Evolutionary conservation across 75 land plant species (phyloP).

Genomic region (Cunninghamia lanceolata): DNA sequence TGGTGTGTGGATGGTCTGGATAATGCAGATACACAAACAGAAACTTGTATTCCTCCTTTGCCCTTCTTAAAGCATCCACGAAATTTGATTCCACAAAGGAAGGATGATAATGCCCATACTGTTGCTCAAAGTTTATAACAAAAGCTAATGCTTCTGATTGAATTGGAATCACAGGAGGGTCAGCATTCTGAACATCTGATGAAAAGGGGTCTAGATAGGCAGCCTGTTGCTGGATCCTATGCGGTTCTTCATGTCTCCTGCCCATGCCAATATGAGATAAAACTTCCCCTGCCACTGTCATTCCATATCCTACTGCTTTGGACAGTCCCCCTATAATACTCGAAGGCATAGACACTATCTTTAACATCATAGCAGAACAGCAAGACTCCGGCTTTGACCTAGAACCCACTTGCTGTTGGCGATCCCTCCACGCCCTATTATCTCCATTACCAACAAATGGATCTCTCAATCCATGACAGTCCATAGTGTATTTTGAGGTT

Average conservation of each 20-base stretch:
- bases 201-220: not conserved
- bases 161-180: not conserved
- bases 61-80: constrained; percentile 38
- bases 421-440: not conserved
- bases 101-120: constrained; percentile 47
- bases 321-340: constrained; percentile 39
- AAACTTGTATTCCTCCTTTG: constrained; percentile 41
- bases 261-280: constrained; percentile 11
- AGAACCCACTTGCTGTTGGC: not conserved
- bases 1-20: constrained; percentile 35
- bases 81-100: constrained; percentile 41
- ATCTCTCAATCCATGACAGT: constrained; percentile 1
- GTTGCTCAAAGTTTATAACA: constrained; percentile 28
- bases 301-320: constrained; percentile 33
- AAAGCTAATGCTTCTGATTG: constrained; percentile 35
- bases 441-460: not conserved
- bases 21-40: constrained; percentile 55
- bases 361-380: constrained; percentile 9
- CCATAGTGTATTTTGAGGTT: not conserved
- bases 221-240: constrained; percentile 7
- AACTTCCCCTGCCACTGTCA: constrained; percentile 14
- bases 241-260: constrained; percentile 15
- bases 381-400: not conserved
- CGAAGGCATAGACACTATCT: constrained; percentile 30
- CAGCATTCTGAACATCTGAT: constrained; percentile 1